phyloP scores from a whole-genome alignment of 2,329 filamentous ascomycete genomes.

The Thyridium curvatum region DNA sequence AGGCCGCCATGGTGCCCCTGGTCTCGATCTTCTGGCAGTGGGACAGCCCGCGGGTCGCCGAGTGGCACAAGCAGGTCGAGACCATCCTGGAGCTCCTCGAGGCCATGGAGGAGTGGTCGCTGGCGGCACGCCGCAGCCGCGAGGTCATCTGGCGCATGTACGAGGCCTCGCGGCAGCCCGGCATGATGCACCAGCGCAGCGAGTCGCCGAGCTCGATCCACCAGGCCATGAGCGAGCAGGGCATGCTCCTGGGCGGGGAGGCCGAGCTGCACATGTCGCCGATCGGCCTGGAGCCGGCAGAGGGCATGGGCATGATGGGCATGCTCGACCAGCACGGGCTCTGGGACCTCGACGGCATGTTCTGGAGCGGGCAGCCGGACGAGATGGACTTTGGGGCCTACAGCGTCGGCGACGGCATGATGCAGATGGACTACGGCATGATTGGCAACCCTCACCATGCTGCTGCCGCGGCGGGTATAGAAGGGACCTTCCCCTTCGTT shows the following conservation, averaged over 20 bases:
- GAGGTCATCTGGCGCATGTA: slow-evolving; percentile 61
- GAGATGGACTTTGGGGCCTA: slow-evolving; percentile 17
- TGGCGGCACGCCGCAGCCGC: slow-evolving; percentile 54
- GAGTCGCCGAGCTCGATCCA: slow-evolving; percentile 18
- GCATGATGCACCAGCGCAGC: slow-evolving; percentile 13
- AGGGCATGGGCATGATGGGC: slow-evolving; percentile 42
- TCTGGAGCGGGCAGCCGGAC: slow-evolving; percentile 39
- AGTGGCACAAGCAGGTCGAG: slow-evolving; percentile 53
- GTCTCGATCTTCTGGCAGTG: slow-evolving; percentile 68
- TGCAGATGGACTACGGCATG: slow-evolving; percentile 29
- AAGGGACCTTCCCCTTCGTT: slow-evolving; percentile 33
- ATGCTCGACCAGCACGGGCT: slow-evolving; percentile 47
- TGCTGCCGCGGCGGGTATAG: slow-evolving; percentile 23
- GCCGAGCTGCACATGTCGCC: slow-evolving; percentile 42
- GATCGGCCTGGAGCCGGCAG: slow-evolving; percentile 40
- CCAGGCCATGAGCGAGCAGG: slow-evolving; percentile 26
- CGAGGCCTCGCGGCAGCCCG: slow-evolving; percentile 42
- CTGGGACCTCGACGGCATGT: slow-evolving; percentile 52
- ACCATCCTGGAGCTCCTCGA: slow-evolving; percentile 55
- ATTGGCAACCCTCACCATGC: slow-evolving; percentile 24
- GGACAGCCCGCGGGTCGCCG: slow-evolving; percentile 37
- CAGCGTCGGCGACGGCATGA: slow-evolving; percentile 23
- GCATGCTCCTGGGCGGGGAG: slow-evolving; percentile 25
- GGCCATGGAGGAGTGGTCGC: slow-evolving; percentile 58
- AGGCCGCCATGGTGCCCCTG: slow-evolving; percentile 72